Conservation (phyloP, 768 basidiomycete genomes). For the Sporobolomyces roseus region DNA sequence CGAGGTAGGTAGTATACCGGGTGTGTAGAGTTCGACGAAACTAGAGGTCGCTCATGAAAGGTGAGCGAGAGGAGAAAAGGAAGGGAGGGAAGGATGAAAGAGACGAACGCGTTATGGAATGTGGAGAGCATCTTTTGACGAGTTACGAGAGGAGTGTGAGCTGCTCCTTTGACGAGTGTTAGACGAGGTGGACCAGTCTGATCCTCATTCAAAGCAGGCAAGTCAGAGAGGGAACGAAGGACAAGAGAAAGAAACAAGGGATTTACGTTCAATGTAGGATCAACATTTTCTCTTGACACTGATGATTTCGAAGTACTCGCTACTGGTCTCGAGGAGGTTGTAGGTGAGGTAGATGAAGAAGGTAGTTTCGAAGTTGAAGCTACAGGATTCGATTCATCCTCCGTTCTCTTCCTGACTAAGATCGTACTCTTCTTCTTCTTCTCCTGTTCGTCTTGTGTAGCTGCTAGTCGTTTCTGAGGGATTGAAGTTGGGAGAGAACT, state of each 20-base stretch:
- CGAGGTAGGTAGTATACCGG: slow-evolving; percentile 24
- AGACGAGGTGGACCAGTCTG: slow-evolving; percentile 32
- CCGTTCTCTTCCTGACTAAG: neutral
- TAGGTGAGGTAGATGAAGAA: too few relatives aligned
- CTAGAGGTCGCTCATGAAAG: slow-evolving; percentile 1
- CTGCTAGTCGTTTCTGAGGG: slow-evolving; percentile 3
- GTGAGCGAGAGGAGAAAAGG: neutral
- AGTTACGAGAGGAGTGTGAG: slow-evolving; percentile 15
- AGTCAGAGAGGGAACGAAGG: neutral
- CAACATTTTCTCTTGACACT: neutral
- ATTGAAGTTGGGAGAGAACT: neutral
- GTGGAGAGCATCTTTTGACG: slow-evolving; percentile 34
- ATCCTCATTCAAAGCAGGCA: neutral
- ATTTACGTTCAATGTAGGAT: slow-evolving; percentile 1
- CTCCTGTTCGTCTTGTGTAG: neutral
- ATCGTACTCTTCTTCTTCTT: neutral
- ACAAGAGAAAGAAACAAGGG: neutral
- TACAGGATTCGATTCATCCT: neutral
- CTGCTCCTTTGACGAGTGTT: neutral
- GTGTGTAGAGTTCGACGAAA: slow-evolving; percentile 36
- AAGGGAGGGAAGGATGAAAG: neutral
- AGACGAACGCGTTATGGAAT: slow-evolving; percentile 12
- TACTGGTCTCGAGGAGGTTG: neutral
- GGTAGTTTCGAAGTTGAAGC: neutral
- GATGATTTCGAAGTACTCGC: neutral